Evolutionary conservation across 768 basidiomycete species (phyloP), one percentile per base, ranked within the genome.

Genomic region (Chalciporus piperatus): DNA sequence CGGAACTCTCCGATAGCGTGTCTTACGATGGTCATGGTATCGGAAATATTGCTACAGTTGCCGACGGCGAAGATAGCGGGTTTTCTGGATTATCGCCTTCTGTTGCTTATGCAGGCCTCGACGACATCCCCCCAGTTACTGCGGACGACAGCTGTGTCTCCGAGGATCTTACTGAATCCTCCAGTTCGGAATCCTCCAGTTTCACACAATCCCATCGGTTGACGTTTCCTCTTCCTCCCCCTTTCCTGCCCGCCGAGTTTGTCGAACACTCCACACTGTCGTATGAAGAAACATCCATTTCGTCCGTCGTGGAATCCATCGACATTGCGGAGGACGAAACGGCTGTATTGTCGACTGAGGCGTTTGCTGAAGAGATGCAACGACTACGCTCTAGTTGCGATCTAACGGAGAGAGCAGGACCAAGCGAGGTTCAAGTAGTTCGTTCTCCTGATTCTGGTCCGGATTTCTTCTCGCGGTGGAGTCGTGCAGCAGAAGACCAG

Each of bases 221-320:
- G 35, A 61, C 63, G 19, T 63, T 59, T 52, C 63, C 66, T 33
- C 54, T 60, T 12, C 59, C 60, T 39, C 54, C 51, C 19, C 44
- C 47, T 12, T 49, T 54, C 28, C 30, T 52, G 1, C 39, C 55
- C 8, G 27, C 37, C 5, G 61, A 58, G 23, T 20, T 45, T 23
- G 41, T 45, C 11, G 50, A 25, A 2, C 22, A 50, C 14, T 45
- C 57, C 6, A 23, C 49, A 5, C 37, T 54, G 9, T 9, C 11
- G 33, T 30, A n/a, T 22, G 52, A 48, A 27, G 46, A 35, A 16
- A 33, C 12, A 3, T 41, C 39, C 14, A 20, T 45, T 25, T 13
- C 20, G 14, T 37, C 44, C 4, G 45, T 41, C 8, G 45, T 44
- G 28, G 41, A 2, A 33, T 7, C 40, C 17, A 9, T 40, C 12